Base-by-base conservation (phyloP, 2,329 filamentous ascomycete genomes). In the Aspergillus novofumigatus region DNA sequence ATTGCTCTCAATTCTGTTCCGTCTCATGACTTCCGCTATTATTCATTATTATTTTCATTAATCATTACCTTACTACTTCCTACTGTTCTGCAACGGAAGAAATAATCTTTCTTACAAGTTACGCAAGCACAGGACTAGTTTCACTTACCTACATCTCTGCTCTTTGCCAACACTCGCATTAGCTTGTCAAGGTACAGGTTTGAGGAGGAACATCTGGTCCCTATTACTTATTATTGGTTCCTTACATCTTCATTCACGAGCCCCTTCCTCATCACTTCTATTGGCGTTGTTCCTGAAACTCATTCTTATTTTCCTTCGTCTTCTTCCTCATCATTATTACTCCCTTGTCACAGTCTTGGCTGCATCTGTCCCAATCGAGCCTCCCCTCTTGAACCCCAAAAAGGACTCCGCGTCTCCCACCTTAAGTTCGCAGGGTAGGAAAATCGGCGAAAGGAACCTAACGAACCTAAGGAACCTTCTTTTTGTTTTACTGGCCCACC, bases 1-100 rank as follows among this genome's bases (percentile, higher is more conserved):
- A 55, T 63, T 66, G 63, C 61, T 65, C 59, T 65, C 58, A 61
- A 63, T 62, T 62, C 60, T 56, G 52, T 60, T 52, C 63, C 62
- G 57, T 44, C 41, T 20, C 41, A 26, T 26, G 44, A 47, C 44
- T 59, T 45, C 55, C 59, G 52, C 56, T 51, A 53, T 61, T 62
- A 45, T 53, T 58, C 55, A 54, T 54, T 59, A 53, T 35, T 49
- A 51, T 52, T 57, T 44, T 58, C 55, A 56, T 54, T 53, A 53
- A 55, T 59, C 53, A 59, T 49, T 38, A 54, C 51, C 32, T 49
- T 38, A 54, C 51, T 38, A 51, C 52, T 53, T 57, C 55, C 38
- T 47, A 56, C 10, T 44, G 9, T 21, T 20, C 9, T 21, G 21
- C 8, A 21, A 44, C 17, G 1, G 41, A 35, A 35, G 32, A 35